Evolutionary conservation across 345 rosid species (phyloP).

Genomic region (Populus deltoides): DNA sequence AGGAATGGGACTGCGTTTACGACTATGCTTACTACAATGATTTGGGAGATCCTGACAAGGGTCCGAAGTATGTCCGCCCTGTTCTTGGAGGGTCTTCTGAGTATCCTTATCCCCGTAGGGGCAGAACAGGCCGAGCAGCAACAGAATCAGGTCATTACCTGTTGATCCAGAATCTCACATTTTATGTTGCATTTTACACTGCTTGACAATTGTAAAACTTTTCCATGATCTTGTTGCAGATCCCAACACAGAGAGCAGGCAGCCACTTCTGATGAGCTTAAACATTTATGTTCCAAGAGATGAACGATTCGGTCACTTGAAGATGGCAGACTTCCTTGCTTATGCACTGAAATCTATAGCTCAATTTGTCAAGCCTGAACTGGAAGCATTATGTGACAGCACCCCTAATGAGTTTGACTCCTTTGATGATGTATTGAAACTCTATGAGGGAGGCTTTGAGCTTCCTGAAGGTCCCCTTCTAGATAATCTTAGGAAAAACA

Average conservation of each 20-base stretch:
- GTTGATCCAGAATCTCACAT: background rate
- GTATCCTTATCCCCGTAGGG: slow-evolving; percentile 49
- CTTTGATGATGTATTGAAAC: slow-evolving; percentile 31
- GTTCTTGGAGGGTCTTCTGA: slow-evolving; percentile 44
- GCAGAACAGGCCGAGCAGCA: slow-evolving; percentile 44
- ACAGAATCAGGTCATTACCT: slow-evolving; percentile 25
- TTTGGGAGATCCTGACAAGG: slow-evolving; percentile 42
- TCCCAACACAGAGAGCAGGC: slow-evolving; percentile 33
- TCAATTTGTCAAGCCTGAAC: slow-evolving; percentile 36
- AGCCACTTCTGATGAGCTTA: slow-evolving; percentile 28
- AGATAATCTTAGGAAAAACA: slow-evolving; percentile 18
- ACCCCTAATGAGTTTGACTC: slow-evolving; percentile 44
- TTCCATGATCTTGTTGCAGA: slow-evolving; percentile 14
- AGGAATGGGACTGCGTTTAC: slow-evolving; percentile 44
- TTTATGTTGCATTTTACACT: background rate
- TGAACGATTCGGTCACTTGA: slow-evolving; percentile 43
- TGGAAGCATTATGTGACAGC: slow-evolving; percentile 27
- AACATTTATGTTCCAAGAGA: slow-evolving; percentile 41
- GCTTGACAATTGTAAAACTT: background rate
- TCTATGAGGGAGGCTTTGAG: slow-evolving; percentile 40
- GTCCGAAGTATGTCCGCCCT: slow-evolving; percentile 30
- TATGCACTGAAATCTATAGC: slow-evolving; percentile 34
- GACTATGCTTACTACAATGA: slow-evolving; percentile 49
- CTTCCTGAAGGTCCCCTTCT: slow-evolving; percentile 24
- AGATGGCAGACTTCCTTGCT: slow-evolving; percentile 39